A percentile compares a stretch with the other conserved stretches of the same genome.
Evolutionary conservation across 2,329 filamentous ascomycete species (phyloP).

Genomic region (Fusarium heterosporum): DNA sequence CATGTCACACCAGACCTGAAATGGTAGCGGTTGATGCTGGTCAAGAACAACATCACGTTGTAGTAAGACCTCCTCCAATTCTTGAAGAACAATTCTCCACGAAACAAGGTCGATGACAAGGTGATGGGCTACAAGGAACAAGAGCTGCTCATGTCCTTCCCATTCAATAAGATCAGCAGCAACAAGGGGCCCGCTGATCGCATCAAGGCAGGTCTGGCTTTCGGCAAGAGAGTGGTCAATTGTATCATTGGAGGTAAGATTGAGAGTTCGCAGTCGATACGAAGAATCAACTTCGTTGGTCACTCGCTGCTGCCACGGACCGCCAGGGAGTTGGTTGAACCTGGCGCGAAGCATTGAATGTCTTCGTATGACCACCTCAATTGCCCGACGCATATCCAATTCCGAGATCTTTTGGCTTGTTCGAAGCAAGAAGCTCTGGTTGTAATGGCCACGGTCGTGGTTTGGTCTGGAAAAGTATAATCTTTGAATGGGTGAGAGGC

Average conservation of each 20-base stretch:
- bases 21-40: conserved; percentile 43
- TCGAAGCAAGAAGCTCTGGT: conserved; percentile 40
- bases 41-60: conserved; percentile 8
- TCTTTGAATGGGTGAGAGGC: conserved; percentile 38
- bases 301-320: conserved; percentile 30
- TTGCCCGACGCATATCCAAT: conserved; percentile 14
- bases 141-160: conserved; percentile 39
- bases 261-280: conserved; percentile 19
- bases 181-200: conserved; percentile 13
- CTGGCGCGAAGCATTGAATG: conserved; percentile 40
- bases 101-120: conserved; percentile 60
- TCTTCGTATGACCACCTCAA: conserved; percentile 14
- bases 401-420: conserved; percentile 5
- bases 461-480: conserved; percentile 34
- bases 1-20: conserved; percentile 55
- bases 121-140: conserved; percentile 54
- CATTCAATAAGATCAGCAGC: conserved; percentile 28
- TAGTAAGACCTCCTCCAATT: conserved; percentile 53
- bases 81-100: conserved; percentile 56
- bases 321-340: background rate
- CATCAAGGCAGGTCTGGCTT: conserved; percentile 33
- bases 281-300: conserved; percentile 10
- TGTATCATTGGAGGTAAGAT: background rate
- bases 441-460: conserved; percentile 34
- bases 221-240: conserved; percentile 1